These are phyloP conservation scores for Yamadazyma blattariae DNA, from an alignment of 1,139 yeast genomes.

Conservation along the genomic window DNA sequence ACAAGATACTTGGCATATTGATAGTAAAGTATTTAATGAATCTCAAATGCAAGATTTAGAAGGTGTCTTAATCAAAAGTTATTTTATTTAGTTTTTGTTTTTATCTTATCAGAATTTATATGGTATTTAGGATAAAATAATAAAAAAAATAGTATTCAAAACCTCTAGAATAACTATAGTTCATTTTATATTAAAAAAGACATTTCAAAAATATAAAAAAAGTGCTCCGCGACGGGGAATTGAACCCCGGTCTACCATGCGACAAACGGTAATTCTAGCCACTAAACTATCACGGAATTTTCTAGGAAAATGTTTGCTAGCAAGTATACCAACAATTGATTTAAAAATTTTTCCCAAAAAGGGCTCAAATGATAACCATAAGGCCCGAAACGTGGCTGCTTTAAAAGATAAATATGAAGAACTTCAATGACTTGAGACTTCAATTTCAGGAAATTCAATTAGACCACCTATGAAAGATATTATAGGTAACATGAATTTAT, in stretches of 20 bases:
- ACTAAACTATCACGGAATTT: constrained; percentile 43
- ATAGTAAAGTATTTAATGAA: constrained; percentile 68
- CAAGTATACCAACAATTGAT: background rate
- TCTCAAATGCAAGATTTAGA: constrained; percentile 89
- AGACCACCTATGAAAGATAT: too few species aligned
- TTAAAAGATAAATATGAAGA: too few species aligned
- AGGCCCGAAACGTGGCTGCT: too few species aligned
- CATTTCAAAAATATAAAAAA: too few species aligned
- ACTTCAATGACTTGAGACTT: too few species aligned
- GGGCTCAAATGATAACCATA: too few species aligned
- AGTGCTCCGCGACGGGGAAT: constrained; percentile 46
- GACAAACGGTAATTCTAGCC: constrained; percentile 49
- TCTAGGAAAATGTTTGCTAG: background rate
- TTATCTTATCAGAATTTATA: background rate
- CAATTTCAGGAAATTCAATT: too few species aligned
- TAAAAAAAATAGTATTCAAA: background rate
- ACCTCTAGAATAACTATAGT: too few species aligned
- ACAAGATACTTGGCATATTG: constrained; percentile 96
- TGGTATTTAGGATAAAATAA: background rate
- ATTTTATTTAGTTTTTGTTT: constrained; percentile 50
- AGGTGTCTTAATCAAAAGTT: constrained; percentile 92
- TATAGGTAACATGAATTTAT: too few species aligned
- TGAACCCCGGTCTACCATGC: constrained; percentile 50
- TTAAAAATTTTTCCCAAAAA: too few species aligned
- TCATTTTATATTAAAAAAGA: too few species aligned